Evolutionary conservation across 768 basidiomycete genomes (phyloP).

Genomic region (Phanerochaete sordida): DNA sequence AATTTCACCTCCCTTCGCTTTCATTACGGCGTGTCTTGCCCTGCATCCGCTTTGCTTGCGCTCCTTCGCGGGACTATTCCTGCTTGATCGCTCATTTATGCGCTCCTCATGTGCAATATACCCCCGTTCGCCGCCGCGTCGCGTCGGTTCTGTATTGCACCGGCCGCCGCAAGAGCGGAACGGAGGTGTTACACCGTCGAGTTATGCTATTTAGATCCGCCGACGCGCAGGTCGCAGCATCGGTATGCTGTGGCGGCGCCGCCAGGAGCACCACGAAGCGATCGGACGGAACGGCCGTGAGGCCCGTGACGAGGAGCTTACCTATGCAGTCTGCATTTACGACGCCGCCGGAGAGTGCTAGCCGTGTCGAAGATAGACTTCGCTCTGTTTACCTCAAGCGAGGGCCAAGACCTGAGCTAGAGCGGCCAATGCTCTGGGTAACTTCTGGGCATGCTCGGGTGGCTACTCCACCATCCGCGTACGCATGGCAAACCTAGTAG

Average conservation of each 20-base stretch:
- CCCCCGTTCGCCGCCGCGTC: not conserved
- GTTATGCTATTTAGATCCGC: not conserved
- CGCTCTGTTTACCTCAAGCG: not conserved
- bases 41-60: not conserved
- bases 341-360: not conserved
- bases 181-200: not conserved
- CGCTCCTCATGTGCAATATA: not conserved
- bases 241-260: not conserved
- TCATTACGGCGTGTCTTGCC: not conserved
- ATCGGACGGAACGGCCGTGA: not conserved
- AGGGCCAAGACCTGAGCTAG: not conserved
- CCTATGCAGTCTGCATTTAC: no score
- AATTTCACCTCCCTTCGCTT: not conserved
- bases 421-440: slow-evolving; percentile 4
- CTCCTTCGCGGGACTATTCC: not conserved
- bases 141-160: not conserved
- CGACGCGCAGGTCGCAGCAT: not conserved
- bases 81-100: not conserved
- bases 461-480: not conserved
- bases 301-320: no score
- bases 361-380: not conserved
- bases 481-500: not conserved
- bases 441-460: slow-evolving; percentile 7
- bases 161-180: not conserved
- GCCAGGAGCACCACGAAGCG: no score